A percentile compares a stretch with the other conserved stretches of the same genome.
Evolutionary conservation across 305 asterid species (phyloP).

Genomic region (Fraxinus sp.): DNA sequence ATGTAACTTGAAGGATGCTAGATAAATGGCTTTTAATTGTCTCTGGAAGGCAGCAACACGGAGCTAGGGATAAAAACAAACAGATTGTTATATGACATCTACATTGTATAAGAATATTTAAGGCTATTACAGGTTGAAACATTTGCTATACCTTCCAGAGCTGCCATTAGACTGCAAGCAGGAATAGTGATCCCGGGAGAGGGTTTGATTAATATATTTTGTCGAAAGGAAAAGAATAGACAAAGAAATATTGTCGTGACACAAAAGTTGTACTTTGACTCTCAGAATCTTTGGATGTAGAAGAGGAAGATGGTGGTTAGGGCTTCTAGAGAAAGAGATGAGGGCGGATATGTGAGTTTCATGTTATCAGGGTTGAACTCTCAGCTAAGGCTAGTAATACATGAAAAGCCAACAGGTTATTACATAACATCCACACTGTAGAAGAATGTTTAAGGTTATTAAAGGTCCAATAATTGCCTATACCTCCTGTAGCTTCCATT

Average conservation of each 20-base stretch:
- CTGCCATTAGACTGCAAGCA: background rate
- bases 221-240: background rate
- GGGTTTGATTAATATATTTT: background rate
- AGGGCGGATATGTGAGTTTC: background rate
- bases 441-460: background rate
- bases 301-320: background rate
- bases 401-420: background rate
- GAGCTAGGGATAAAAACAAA: background rate
- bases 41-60: background rate
- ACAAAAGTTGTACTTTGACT: background rate
- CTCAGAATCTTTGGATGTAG: background rate
- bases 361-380: background rate
- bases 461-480: background rate
- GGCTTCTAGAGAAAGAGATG: background rate
- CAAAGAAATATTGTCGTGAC: background rate
- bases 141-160: background rate
- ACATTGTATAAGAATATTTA: background rate
- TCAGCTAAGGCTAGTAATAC: background rate
- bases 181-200: background rate
- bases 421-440: background rate
- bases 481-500: background rate
- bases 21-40: background rate
- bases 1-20: background rate
- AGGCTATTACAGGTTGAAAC: background rate
- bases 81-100: background rate